phyloP scores from a whole-genome alignment of 2,329 filamentous ascomycete genomes.

The Apiospora pterosperma region DNA sequence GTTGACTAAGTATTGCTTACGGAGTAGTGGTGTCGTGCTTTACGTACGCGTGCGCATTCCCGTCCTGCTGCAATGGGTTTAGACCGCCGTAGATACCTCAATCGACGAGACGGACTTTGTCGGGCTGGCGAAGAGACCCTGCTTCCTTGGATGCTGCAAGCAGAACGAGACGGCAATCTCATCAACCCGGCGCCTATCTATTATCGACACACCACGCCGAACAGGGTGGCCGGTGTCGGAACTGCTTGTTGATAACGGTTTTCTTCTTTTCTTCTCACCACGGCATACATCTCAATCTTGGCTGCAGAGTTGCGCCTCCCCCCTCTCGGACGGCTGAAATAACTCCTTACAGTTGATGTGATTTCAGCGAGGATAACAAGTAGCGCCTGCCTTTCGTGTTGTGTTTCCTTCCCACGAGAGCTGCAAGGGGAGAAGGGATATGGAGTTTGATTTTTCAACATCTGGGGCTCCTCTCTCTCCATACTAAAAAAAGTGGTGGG shows the following conservation, averaged over 20 bases:
- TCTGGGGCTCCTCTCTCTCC: not conserved
- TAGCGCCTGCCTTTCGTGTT: not conserved
- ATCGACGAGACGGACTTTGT: not conserved
- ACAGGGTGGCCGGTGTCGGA: not conserved
- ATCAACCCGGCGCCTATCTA: not conserved
- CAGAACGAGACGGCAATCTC: not conserved
- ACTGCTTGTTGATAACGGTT: not conserved
- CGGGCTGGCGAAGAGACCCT: not conserved
- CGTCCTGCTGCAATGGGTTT: not conserved
- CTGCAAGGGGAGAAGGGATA: not conserved
- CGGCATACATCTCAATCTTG: not conserved
- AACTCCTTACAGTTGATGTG: not conserved
- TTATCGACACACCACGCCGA: not conserved
- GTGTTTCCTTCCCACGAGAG: not conserved
- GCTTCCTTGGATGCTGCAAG: not conserved
- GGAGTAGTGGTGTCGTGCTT: not conserved
- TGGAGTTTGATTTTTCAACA: not conserved
- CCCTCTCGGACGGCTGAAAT: not conserved
- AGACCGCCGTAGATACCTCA: not conserved
- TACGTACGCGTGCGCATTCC: not conserved
- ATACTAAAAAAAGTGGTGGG: not conserved
- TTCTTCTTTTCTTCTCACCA: not conserved
- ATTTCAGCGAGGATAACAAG: not conserved
- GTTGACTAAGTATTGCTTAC: not conserved
- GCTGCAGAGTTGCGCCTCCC: not conserved